Base-by-base conservation (phyloP, 1,139 yeast species). In the Pichia sp. region DNA sequence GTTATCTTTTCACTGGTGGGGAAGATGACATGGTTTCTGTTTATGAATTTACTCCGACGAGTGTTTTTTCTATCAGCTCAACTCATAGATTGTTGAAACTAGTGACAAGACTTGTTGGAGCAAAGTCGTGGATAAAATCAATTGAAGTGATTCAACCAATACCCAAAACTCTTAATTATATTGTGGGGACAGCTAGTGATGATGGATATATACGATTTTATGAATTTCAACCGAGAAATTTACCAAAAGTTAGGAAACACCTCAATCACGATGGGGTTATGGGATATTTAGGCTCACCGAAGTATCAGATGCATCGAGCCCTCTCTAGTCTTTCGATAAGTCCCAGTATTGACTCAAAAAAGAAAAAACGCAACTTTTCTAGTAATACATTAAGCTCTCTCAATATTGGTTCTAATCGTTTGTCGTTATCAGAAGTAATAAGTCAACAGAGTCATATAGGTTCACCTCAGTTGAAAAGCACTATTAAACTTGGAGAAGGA, bases 121-220 rank as follows among this genome's bases (percentile, higher is more conserved):
- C 83, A 50, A 63, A 71, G 24, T 81, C 86, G 32, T 79, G 84
- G 62, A 74, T 84, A 5, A 63, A 72, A 25, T 64, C 66, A 9
- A 69, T 83, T 3, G 54, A 62, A 25, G 65, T 74, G 48, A 77
- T 72, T 47, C 61, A 62, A 10, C 59, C 54, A 40, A 49, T 49
- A 52, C 52, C 51, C 51, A 44, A 56, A 37, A 35, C 58, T 3
- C 38, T 59, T 5, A 38, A 50, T 21, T 84, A 84, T 57, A 68
- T 81, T 42, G 59, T 84, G 28, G 74, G 82, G 2, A 70, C 83
- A 32, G 79, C 79, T 45, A 88, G 89, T 2, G 79, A 73, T 52
- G 94, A 84, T 55, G 86, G 88, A 1, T 69, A 71, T 42, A 61
- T 83, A 8, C 60, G 79, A 28, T 63, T 81, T 24, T 84, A 89